phyloP scores from a whole-genome alignment of 306 rosid genomes.

The Cucurbita ficifolia region DNA sequence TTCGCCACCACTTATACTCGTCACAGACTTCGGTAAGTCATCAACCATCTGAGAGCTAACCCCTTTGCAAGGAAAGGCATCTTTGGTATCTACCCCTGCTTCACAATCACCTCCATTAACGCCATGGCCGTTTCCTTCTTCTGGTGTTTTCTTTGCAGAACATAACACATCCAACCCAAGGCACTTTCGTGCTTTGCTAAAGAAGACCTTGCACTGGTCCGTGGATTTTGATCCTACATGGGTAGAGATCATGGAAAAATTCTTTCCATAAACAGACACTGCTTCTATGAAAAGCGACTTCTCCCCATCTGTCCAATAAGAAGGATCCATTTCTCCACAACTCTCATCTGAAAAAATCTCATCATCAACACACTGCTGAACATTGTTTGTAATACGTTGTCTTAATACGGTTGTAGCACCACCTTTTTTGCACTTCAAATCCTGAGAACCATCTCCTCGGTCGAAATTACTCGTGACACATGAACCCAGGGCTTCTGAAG shows the following conservation, averaged over 20 bases:
- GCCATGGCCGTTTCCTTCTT: background rate
- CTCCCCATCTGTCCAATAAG: constrained; percentile 86
- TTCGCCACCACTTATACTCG: constrained; percentile 20
- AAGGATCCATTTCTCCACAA: constrained; percentile 76
- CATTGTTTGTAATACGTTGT: constrained; percentile 29
- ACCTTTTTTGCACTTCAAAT: background rate
- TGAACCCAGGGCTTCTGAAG: constrained; percentile 79
- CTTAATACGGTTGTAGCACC: constrained; percentile 18
- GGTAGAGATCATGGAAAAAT: constrained; percentile 49
- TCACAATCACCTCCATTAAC: constrained; percentile 26
- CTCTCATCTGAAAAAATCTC: constrained; percentile 86
- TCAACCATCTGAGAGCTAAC: constrained; percentile 40
- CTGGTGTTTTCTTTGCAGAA: constrained; percentile 26
- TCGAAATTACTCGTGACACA: constrained; percentile 39
- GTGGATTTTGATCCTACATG: constrained; percentile 55
- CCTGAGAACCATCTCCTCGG: background rate
- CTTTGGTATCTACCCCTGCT: constrained; percentile 46
- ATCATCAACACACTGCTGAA: constrained; percentile 36
- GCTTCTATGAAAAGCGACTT: constrained; percentile 72
- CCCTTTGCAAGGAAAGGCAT: constrained; percentile 39
- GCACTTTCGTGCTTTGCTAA: constrained; percentile 81
- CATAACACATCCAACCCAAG: constrained; percentile 60
- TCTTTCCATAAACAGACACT: constrained; percentile 64
- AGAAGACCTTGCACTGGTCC: constrained; percentile 84
- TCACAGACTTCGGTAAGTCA: constrained; percentile 29